Evolutionary conservation across 352 stramenopile genomes (phyloP).

Genomic region (Phytophthora citricola): DNA sequence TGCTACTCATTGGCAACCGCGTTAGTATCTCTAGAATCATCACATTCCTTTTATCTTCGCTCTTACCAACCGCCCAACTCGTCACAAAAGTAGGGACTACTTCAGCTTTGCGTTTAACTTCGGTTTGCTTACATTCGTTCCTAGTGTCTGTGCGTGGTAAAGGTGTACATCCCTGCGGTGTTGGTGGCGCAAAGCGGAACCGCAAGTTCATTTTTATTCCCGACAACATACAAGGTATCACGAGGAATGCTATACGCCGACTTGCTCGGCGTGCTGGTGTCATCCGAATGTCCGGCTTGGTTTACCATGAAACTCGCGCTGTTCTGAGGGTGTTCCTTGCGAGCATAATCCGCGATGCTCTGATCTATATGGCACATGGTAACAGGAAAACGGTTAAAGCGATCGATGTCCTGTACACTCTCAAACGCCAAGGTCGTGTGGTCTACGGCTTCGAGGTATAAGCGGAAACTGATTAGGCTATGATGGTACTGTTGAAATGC

Average conservation of each 20-base stretch:
- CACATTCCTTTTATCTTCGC: not conserved
- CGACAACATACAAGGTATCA: not conserved
- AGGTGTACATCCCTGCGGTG: not conserved
- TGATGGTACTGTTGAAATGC: too few species aligned
- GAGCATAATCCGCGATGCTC: not conserved
- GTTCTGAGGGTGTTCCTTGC: not conserved
- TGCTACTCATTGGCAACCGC: too few species aligned
- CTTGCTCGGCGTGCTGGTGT: not conserved
- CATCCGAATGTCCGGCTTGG: not conserved
- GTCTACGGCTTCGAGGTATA: not conserved
- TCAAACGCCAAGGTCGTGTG: not conserved
- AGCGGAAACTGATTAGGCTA: too few species aligned
- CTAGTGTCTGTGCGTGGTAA: not conserved
- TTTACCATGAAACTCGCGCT: not conserved
- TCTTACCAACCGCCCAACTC: not conserved
- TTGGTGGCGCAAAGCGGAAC: not conserved
- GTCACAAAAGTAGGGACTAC: not conserved
- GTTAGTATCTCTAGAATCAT: too few species aligned
- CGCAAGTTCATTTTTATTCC: not conserved
- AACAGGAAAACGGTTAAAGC: not conserved
- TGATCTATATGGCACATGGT: not conserved
- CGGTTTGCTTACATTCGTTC: too few species aligned
- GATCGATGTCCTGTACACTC: not conserved
- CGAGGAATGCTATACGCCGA: not conserved
- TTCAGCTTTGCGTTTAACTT: too few species aligned